Evolutionary conservation across 169 alveolate species (phyloP).

Genomic region (Cytauxzoon felis): DNA sequence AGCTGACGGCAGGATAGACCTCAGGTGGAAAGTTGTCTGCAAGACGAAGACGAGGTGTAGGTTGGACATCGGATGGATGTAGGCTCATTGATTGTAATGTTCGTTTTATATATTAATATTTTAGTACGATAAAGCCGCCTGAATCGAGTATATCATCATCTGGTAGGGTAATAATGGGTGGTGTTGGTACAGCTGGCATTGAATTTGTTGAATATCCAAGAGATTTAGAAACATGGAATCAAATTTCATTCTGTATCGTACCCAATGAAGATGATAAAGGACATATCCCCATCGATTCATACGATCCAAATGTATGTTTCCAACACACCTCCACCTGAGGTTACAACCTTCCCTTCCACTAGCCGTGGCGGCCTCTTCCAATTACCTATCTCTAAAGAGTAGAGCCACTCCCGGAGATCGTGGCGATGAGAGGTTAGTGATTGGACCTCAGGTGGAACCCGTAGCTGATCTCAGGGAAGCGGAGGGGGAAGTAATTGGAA

Average conservation of each 20-base stretch:
- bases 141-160: conserved; percentile 63
- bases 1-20: too few species aligned
- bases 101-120: too few species aligned
- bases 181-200: conserved; percentile 78
- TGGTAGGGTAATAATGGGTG: conserved; percentile 69
- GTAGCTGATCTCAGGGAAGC: too few species aligned
- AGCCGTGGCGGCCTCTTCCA: too few species aligned
- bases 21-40: too few species aligned
- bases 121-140: conserved; percentile 64
- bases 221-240: conserved; percentile 70
- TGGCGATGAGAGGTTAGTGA: not conserved
- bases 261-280: conserved; percentile 63
- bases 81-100: too few species aligned
- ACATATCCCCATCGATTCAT: conserved; percentile 56
- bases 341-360: not conserved
- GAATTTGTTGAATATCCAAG: conserved; percentile 71
- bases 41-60: too few species aligned
- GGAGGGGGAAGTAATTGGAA: too few species aligned
- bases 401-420: not conserved
- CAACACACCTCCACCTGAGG: not conserved
- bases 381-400: too few species aligned
- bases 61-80: too few species aligned
- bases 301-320: conserved; percentile 34
- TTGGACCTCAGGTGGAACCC: too few species aligned
- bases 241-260: conserved; percentile 69